Evolutionary conservation across 1,139 yeast species (phyloP), one percentile per base, ranked within the genome.

Genomic region (Meyerozyma carpophila): DNA sequence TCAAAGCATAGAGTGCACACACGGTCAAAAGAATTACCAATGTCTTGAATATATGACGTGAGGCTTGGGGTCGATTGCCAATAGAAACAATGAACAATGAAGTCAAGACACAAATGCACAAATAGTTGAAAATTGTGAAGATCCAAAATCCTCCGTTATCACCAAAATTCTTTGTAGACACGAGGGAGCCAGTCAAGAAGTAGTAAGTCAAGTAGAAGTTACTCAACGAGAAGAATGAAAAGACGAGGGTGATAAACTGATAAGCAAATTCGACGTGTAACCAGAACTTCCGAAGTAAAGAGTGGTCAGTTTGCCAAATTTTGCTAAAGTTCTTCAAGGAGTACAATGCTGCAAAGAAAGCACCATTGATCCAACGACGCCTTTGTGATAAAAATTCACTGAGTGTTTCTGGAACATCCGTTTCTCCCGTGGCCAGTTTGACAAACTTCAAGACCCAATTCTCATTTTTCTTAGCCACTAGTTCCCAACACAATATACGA

Each of bases 301-400:
- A 84, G 62, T 93, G 98, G 54, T 82, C 93, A 0, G 98, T 91
- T 42, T 69, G 60, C 95, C 96, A 91, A 41, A 93, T 82, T 56
- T 83, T 87, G 47, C 73, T 73, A 60, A 84, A 84, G 59, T 90
- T 90, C 20, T 86, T 62, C 58, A 87, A 88, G 0, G 97, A 83
- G 59, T 85, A 93, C 46, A 93, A 68, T 1, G 98, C 98, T 2
- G 98, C 98, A 67, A 93, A 93, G 58, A 91, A 81, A 0, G 98
- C 96, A 68, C 98, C 98, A 62, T 93, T 93, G 44, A 93, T 79
- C 98, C 98, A 93, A 68, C 98, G 82, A 69, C 98, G 81, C 70
- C 98, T 82, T 66, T 93, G 98, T 13, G 95, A 82, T 47, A 93
- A 81, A 59, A 93, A 91, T 62, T 93, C 98, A 0, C 98, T 79